Base-by-base conservation (phyloP, 148 eudicot species). In the Polygonum maritimum region DNA sequence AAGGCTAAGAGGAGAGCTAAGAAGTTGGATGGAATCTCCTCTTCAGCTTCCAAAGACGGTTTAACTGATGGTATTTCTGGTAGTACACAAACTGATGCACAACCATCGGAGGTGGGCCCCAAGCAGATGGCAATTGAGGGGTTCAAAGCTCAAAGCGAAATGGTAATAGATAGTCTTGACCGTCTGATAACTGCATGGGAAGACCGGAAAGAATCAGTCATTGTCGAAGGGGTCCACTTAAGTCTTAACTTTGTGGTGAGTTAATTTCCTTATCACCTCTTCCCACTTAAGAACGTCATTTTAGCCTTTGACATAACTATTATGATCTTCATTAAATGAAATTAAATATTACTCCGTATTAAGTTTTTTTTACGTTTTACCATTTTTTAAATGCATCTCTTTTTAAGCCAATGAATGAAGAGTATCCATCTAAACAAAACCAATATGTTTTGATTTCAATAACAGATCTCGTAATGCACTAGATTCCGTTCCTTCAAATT, bases 201-300 rank as follows among this genome's bases (percentile, higher is more conserved):
- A 86, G 93, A 94, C 48, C 74, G 98, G 73, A 94, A 91, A 80
- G 94, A 94, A 83, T 94, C 98, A 38, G 97, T 91, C 5, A 89
- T 91, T 38, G 95, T 94, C 39, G 98, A 94, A 86, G 98, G 98
- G 69, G 98, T 94, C 72, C 98, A 94, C 86, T 84, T 94, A 80
- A 94, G 98, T 84, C 98, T 94, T 78, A 94, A 94, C 81, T 94
- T 94, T 82, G 97, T 91, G 93, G 98, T 91, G 79, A 87, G 81
- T 72, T 48, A 21, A 41, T 36, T 39, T 71, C 18, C 18, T 41
- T 7, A 44, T 44, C 8, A 41, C 45, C 45, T 41, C 9, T 41
- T 7, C 8, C 8, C 9, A 44, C 47, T 44, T 6, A 44, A 44
- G 9, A 44, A 44, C 1, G 47, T 44, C 1, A 6, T 44, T 44